Base-by-base conservation (phyloP, 2,329 filamentous ascomycete genomes). In the Fusarium verrucosum region DNA sequence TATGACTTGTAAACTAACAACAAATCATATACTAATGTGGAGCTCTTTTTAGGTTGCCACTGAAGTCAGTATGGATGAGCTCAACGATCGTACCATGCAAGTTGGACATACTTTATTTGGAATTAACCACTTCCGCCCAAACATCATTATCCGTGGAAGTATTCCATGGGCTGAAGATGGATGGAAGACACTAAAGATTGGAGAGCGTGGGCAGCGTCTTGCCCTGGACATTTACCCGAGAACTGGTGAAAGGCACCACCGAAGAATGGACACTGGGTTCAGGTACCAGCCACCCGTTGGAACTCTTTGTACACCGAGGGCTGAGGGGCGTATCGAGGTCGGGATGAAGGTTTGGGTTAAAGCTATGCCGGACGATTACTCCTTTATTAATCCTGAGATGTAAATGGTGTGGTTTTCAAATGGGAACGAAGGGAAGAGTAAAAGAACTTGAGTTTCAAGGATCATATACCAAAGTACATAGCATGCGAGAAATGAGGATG, bases 261-360 rank as follows among this genome's bases (percentile, higher is more conserved):
- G 87, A 10, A 74, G 86, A 25, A 79, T 89, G 7, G 87, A 89
- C 70, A 77, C 82, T 66, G 87, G 86, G 0, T 80, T 85, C 23
- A 88, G 81, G 74, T 89, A 79, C 63, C 89, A 89, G 76, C 87
- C 87, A 36, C 88, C 86, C 66, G 89, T 89, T 78, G 87, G 87
- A 2, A 89, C 89, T 87, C 72, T 89, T 69, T 84, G 85, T 71
- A 84, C 85, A 49, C 86, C 87, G 16, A 78, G 82, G 58, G 79
- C 77, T 38, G 83, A 87, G 62, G 85, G 85, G 0, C 72, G 77
- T 43, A 70, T 89, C 10, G 78, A 79, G 54, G 82, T 89, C 11
- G 87, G 87, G 0, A 86, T 85, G 81, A 79, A 74, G 68, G 75
- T 89, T 57, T 83, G 87, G 68, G 84, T 88, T 4, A 75, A 82